Percentiles rank a stretch among this genome's conserved stretches.
These are phyloP conservation scores for Phlyctochytrium arcticum DNA, from an alignment of 192 early-diverging fungal species.

Conservation along the genomic window DNA sequence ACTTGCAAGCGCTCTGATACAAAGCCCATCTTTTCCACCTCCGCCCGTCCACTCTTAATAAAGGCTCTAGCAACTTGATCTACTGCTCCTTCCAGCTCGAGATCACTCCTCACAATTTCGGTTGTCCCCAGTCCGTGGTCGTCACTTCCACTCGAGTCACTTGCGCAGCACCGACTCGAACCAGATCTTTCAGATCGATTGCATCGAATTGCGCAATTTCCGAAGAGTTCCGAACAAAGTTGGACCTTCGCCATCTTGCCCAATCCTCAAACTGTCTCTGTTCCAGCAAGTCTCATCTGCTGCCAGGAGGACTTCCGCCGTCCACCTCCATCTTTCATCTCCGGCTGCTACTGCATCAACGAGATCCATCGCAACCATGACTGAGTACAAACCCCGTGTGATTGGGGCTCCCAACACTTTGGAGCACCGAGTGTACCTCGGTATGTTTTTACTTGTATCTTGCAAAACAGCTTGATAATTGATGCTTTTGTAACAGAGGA, in stretches of 20 bases:
- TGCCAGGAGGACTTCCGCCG: not conserved
- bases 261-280: not conserved
- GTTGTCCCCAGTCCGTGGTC: too few species aligned
- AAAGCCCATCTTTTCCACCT: slow-evolving; percentile 18
- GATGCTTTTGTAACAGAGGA: slow-evolving; percentile 31
- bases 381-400: slow-evolving; percentile 68
- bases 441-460: slow-evolving; percentile 38
- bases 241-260: too few species aligned
- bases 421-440: slow-evolving; percentile 86
- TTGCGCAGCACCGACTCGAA: too few species aligned
- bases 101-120: too few species aligned
- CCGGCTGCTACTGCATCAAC: not conserved
- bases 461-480: slow-evolving; percentile 7
- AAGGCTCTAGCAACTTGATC: too few species aligned
- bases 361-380: not conserved
- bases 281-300: not conserved
- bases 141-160: too few species aligned
- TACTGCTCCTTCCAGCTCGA: too few species aligned
- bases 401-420: slow-evolving; percentile 84
- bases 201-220: too few species aligned
- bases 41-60: too few species aligned
- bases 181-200: too few species aligned
- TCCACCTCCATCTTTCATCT: not conserved
- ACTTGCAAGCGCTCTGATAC: slow-evolving; percentile 16
- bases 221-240: too few species aligned